Percentiles rank a stretch among this genome's conserved stretches.
These are phyloP conservation scores for Penicillium goetzii DNA, from an alignment of 495 filamentous ascomycete species.

Conservation along the genomic window DNA sequence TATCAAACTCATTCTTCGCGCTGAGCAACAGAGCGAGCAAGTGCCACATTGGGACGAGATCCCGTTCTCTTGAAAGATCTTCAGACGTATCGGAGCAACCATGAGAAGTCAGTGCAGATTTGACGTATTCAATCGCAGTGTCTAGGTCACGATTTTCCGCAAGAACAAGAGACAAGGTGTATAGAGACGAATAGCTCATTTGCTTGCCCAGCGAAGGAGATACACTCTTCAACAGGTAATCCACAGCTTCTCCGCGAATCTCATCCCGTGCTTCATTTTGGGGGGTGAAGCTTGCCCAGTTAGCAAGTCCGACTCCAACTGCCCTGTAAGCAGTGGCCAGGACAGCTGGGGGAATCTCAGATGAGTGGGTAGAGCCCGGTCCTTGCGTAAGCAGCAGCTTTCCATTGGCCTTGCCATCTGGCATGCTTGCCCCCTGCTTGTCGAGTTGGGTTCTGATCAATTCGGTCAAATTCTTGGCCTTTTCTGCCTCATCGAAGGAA, in stretches of 20 bases:
- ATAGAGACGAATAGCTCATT: conserved; percentile 71
- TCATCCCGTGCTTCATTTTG: conserved; percentile 68
- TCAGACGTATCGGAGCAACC: conserved; percentile 30
- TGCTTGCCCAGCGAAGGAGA: conserved; percentile 62
- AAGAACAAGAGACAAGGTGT: conserved; percentile 75
- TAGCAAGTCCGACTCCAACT: conserved; percentile 79
- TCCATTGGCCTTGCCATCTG: conserved; percentile 41
- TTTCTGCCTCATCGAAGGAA: conserved; percentile 71
- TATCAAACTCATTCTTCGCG: conserved; percentile 80
- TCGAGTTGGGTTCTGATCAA: conserved; percentile 69
- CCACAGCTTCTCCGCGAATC: conserved; percentile 72
- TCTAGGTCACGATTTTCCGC: conserved; percentile 80
- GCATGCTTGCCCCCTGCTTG: conserved; percentile 43
- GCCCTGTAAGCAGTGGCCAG: conserved; percentile 75
- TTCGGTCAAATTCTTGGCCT: conserved; percentile 66
- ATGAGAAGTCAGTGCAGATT: conserved; percentile 57
- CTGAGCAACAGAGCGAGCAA: conserved; percentile 83
- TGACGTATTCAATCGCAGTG: conserved; percentile 76
- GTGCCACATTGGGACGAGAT: conserved; percentile 68
- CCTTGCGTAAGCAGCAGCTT: conserved; percentile 29
- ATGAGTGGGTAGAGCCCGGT: conserved; percentile 28
- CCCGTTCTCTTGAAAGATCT: conserved; percentile 43
- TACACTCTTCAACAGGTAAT: conserved; percentile 71
- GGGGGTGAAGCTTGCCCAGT: conserved; percentile 81
- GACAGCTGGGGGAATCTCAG: conserved; percentile 52